Evolutionary conservation across 257 asterid species (phyloP).

Genomic region (Paulownia fortunei): DNA sequence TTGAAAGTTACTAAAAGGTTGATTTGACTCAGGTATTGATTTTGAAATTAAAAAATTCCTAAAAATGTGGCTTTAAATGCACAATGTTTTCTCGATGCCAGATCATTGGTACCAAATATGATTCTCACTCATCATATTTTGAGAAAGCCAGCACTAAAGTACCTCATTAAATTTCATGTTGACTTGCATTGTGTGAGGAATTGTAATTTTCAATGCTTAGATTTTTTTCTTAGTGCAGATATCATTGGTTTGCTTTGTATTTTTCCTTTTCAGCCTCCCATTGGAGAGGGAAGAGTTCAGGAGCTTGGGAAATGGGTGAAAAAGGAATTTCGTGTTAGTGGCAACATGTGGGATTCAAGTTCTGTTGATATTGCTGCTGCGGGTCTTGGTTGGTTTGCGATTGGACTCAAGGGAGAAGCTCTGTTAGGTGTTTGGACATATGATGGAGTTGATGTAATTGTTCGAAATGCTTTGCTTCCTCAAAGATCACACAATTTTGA

Average conservation of each 20-base stretch:
- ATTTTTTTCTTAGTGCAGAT: not conserved
- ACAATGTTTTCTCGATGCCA: too few relatives aligned
- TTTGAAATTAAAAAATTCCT: too few relatives aligned
- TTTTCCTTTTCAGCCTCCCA: constrained; percentile 71
- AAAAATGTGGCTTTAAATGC: too few relatives aligned
- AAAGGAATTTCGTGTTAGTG: constrained; percentile 61
- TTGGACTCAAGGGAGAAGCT: constrained; percentile 86
- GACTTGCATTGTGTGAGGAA: not conserved
- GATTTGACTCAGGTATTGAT: not conserved
- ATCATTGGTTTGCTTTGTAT: not conserved
- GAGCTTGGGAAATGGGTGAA: constrained; percentile 84
- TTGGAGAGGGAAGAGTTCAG: constrained; percentile 66
- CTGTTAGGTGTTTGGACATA: constrained; percentile 75
- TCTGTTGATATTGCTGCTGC: constrained; percentile 72
- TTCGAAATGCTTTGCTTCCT: constrained; percentile 75
- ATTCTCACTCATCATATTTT: not conserved
- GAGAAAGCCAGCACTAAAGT: not conserved
- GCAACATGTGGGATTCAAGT: constrained; percentile 76
- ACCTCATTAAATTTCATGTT: not conserved
- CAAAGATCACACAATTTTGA: constrained; percentile 67
- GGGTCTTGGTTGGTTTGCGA: constrained; percentile 92
- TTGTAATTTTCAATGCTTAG: not conserved
- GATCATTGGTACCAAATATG: not conserved
- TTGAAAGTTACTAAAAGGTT: not conserved
- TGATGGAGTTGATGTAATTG: constrained; percentile 69